Conservation (phyloP, 1,284 basidiomycete species). For the Mycena sp. region DNA sequence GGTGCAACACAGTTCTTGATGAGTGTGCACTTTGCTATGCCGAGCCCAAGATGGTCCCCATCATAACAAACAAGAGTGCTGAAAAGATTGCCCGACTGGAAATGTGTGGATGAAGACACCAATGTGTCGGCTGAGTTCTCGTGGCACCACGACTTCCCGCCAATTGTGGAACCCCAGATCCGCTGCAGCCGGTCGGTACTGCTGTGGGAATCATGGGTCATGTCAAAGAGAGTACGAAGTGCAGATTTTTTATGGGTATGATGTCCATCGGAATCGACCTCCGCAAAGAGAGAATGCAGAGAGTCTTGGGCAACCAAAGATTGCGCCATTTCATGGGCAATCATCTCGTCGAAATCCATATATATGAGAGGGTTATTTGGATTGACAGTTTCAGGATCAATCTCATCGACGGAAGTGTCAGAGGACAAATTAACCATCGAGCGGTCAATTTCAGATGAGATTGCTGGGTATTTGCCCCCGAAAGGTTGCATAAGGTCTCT, state of each 20-base stretch:
- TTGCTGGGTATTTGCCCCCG: slow-evolving; percentile 11
- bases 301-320: not conserved
- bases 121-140: not conserved
- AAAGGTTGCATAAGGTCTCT: slow-evolving; percentile 6
- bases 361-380: not conserved
- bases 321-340: too few species aligned
- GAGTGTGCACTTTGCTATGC: not conserved
- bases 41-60: not conserved
- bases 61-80: not conserved
- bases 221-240: not conserved
- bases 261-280: not conserved
- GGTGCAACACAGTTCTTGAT: not conserved
- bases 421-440: not conserved
- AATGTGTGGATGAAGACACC: not conserved
- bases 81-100: not conserved
- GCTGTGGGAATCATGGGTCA: not conserved
- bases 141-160: not conserved
- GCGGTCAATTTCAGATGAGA: slow-evolving; percentile 8
- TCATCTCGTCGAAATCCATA: not conserved
- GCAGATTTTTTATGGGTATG: not conserved
- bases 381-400: not conserved
- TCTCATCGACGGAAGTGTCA: not conserved
- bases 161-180: not conserved
- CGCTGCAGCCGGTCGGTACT: not conserved
- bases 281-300: not conserved